phyloP scores from a whole-genome alignment of 129 eudicot species.

The Solidago caesia region DNA sequence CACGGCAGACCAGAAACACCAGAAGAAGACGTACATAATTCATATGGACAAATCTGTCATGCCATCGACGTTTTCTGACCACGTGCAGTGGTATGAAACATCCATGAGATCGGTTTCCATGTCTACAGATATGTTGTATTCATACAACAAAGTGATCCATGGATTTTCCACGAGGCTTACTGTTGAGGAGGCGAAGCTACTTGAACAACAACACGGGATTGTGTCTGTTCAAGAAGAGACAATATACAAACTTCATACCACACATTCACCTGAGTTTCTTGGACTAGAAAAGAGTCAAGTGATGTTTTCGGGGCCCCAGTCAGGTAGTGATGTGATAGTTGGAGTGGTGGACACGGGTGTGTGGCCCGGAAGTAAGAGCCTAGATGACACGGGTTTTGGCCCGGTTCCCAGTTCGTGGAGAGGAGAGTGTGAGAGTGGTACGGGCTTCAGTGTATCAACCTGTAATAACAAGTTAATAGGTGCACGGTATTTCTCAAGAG shows the following conservation, averaged over 20 bases:
- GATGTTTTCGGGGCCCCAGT: slow-evolving; percentile 21
- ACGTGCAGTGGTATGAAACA: slow-evolving; percentile 56
- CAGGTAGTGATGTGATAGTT: slow-evolving; percentile 48
- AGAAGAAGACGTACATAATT: slow-evolving; percentile 51
- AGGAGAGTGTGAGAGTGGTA: slow-evolving; percentile 57
- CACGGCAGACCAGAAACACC: slow-evolving; percentile 26
- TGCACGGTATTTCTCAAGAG: slow-evolving; percentile 59
- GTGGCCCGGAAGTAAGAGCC: slow-evolving; percentile 63
- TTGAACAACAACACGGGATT: slow-evolving; percentile 43
- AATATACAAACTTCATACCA: slow-evolving; percentile 58
- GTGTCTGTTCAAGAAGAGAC: slow-evolving; percentile 53
- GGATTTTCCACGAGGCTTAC: slow-evolving; percentile 63
- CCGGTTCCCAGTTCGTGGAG: slow-evolving; percentile 63
- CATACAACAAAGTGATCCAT: slow-evolving; percentile 55
- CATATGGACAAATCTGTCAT: slow-evolving; percentile 69
- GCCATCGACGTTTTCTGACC: slow-evolving; percentile 56
- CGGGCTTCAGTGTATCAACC: slow-evolving; percentile 37
- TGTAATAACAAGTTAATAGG: slow-evolving; percentile 72
- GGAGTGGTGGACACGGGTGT: slow-evolving; percentile 81
- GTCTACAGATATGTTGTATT: slow-evolving; percentile 51
- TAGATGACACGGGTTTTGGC: slow-evolving; percentile 50
- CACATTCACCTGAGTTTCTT: slow-evolving; percentile 67
- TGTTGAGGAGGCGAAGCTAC: slow-evolving; percentile 45
- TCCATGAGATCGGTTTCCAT: slow-evolving; percentile 48
- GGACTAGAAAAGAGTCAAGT: slow-evolving; percentile 43